Evolutionary conservation across 108 stramenopile genomes (phyloP).

Genomic region (Discostella pseudostelligera): DNA sequence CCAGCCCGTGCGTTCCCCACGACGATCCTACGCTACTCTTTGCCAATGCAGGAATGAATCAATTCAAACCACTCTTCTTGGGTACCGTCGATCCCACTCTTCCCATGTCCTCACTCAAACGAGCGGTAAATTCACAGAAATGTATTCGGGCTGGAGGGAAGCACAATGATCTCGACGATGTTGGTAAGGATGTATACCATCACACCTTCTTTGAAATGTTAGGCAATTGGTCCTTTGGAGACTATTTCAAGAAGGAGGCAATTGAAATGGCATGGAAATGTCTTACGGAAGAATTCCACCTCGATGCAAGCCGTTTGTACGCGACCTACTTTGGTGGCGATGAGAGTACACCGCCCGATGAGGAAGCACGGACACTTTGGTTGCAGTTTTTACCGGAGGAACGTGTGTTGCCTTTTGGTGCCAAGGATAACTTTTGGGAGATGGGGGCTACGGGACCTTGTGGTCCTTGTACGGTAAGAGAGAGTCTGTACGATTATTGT

Average conservation of each 20-base stretch:
- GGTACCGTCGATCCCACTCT: conserved; percentile 93
- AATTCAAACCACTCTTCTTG: conserved; percentile 98
- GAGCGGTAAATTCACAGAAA: conserved; percentile 98
- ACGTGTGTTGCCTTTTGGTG: conserved; percentile 93
- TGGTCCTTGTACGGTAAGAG: conserved; percentile 94
- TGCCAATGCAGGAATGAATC: conserved; percentile 99
- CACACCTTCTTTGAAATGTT: conserved; percentile 99
- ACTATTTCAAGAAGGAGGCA: conserved; percentile 98
- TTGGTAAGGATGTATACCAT: conserved; percentile 99
- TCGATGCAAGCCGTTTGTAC: conserved; percentile 87
- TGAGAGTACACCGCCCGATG: conserved; percentile 82
- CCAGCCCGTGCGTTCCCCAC: conserved; percentile 96
- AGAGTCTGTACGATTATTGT: no score
- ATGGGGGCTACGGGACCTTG: conserved; percentile 99
- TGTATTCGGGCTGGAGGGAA: conserved; percentile 99
- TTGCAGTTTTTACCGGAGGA: conserved; percentile 88
- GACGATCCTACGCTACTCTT: conserved; percentile 99
- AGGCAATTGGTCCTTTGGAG: conserved; percentile 98
- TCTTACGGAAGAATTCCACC: conserved; percentile 86
- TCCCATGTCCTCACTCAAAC: conserved; percentile 81
- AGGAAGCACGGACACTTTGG: conserved; percentile 92
- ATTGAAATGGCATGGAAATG: conserved; percentile 97
- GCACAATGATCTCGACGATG: conserved; percentile 99
- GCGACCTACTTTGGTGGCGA: conserved; percentile 99
- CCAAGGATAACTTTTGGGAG: conserved; percentile 99